These are phyloP conservation scores for Penicillium sp. DNA, from an alignment of 2,329 filamentous ascomycete species.

Conservation along the genomic window DNA sequence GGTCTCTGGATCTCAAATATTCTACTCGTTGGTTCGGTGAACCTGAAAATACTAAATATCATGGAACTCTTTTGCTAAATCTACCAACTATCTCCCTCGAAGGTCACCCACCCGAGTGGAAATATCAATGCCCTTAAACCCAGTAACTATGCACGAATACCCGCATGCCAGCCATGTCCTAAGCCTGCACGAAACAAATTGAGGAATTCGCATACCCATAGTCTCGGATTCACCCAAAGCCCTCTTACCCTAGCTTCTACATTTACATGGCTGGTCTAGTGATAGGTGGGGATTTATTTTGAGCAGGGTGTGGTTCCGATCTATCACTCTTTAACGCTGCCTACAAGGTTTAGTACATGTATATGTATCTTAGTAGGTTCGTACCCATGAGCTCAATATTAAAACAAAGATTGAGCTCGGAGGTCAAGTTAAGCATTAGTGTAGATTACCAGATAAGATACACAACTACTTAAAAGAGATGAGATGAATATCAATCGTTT, in stretches of 20 bases:
- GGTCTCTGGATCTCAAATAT: background rate
- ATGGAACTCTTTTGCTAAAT: background rate
- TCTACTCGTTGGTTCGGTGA: background rate
- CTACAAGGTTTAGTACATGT: background rate
- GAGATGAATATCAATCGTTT: background rate
- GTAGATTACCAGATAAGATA: background rate
- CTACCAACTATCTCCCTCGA: background rate
- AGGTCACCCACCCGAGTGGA: too few relatives aligned
- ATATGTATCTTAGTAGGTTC: background rate
- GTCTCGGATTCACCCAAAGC: background rate
- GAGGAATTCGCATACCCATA: background rate
- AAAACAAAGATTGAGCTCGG: background rate
- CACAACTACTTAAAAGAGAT: background rate
- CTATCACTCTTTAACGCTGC: background rate
- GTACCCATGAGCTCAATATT: background rate
- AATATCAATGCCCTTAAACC: too few relatives aligned
- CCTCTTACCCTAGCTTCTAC: background rate
- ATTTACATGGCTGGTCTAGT: background rate
- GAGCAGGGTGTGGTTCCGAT: too few relatives aligned
- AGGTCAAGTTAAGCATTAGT: too few relatives aligned
- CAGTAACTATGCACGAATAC: background rate
- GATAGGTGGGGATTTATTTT: background rate
- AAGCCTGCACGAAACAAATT: background rate
- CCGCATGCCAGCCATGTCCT: background rate
- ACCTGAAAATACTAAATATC: slow-evolving; percentile 2